phyloP scores from a whole-genome alignment of 768 basidiomycete species.

The Lanmaoa rubissima region DNA sequence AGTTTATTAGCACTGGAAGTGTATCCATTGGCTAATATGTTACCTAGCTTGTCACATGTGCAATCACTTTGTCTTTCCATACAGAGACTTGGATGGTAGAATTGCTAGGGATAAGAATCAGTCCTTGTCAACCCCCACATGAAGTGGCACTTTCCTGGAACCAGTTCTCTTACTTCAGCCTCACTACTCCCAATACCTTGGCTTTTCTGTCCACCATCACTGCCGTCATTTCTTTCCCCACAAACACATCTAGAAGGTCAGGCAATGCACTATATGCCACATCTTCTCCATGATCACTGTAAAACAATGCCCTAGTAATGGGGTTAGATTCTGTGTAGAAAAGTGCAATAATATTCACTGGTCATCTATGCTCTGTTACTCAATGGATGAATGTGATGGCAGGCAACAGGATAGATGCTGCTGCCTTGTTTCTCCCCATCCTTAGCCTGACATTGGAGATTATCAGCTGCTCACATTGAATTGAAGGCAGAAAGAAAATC shows the following conservation, averaged over 20 bases:
- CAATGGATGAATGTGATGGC: not conserved
- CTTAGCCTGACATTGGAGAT: not conserved
- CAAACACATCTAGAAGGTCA: not conserved
- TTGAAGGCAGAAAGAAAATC: too few species aligned
- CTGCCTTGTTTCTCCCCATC: not conserved
- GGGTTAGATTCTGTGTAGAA: not conserved
- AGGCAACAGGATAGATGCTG: not conserved
- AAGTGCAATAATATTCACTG: not conserved
- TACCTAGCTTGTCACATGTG: not conserved
- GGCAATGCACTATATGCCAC: not conserved
- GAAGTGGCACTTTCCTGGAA: not conserved
- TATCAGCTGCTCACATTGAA: not conserved
- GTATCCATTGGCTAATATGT: too few species aligned
- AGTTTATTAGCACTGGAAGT: too few species aligned
- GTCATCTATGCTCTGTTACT: not conserved
- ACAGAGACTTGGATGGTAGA: not conserved
- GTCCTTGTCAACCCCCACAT: not conserved
- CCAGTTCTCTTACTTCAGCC: not conserved
- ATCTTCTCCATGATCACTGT: not conserved
- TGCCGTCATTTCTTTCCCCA: not conserved
- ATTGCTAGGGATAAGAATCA: not conserved
- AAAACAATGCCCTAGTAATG: not conserved
- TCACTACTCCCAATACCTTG: not conserved
- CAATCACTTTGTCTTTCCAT: not conserved
- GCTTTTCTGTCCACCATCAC: not conserved